phyloP scores from a whole-genome alignment of 2,329 filamentous ascomycete genomes.

The Lecanosticta acicola region DNA sequence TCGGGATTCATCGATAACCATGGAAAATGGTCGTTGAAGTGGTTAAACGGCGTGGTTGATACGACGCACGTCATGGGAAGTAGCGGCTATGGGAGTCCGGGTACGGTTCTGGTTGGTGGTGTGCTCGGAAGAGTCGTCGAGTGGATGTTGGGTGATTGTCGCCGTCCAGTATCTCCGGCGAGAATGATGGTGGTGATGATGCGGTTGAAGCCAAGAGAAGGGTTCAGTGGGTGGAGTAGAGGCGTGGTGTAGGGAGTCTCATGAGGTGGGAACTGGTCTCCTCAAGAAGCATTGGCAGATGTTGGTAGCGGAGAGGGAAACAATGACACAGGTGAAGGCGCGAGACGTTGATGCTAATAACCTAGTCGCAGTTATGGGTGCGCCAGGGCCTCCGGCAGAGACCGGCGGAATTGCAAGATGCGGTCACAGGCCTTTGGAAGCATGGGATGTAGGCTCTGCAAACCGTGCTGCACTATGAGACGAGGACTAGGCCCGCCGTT shows the following conservation, averaged over 20 bases:
- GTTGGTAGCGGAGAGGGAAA: slow-evolving; percentile 10
- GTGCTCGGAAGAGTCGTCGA: too few species aligned
- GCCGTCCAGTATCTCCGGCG: slow-evolving; percentile 22
- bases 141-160: slow-evolving; percentile 3
- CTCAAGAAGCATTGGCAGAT: slow-evolving; percentile 15
- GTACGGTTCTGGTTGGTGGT: slow-evolving; percentile 5
- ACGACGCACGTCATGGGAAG: slow-evolving; percentile 30
- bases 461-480: slow-evolving; percentile 11
- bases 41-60: slow-evolving; percentile 25
- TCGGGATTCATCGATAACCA: slow-evolving; percentile 31
- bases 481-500: slow-evolving; percentile 16
- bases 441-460: too few species aligned
- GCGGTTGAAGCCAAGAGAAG: not conserved
- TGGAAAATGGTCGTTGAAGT: slow-evolving; percentile 25
- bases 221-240: slow-evolving; percentile 10
- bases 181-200: not conserved
- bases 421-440: slow-evolving; percentile 15
- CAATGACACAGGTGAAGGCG: slow-evolving; percentile 12
- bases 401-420: slow-evolving; percentile 18
- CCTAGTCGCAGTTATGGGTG: slow-evolving; percentile 15
- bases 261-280: slow-evolving; percentile 10
- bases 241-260: too few species aligned
- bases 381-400: slow-evolving; percentile 14
- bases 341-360: slow-evolving; percentile 23
- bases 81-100: slow-evolving; percentile 3